A percentile compares a stretch with the other conserved stretches of the same genome.
Evolutionary conservation across 306 rosid genomes (phyloP).

Genomic region (Rosa chinensis): DNA sequence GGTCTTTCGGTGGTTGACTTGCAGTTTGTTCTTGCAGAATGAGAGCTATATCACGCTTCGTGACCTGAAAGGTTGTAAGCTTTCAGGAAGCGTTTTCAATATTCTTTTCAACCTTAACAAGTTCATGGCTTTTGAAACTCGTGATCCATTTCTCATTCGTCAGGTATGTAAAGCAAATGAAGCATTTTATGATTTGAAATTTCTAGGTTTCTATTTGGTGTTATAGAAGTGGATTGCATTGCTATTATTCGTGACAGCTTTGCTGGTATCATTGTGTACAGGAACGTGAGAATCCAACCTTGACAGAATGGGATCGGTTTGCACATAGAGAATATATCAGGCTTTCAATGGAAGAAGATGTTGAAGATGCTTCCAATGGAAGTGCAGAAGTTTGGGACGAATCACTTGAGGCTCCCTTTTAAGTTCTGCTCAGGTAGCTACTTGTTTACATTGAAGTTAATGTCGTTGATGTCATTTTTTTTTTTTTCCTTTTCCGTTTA

Average conservation of each 20-base stretch:
- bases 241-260: constrained; percentile 32
- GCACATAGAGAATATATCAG: constrained; percentile 99
- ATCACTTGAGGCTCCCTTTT: constrained; percentile 96
- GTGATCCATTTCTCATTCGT: constrained; percentile 98
- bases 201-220: neutral
- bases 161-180: constrained; percentile 56
- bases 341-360: constrained; percentile 99
- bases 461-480: too few species aligned
- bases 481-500: too few species aligned
- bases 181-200: neutral
- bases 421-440: constrained; percentile 37
- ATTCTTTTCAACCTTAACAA: constrained; percentile 96
- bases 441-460: neutral
- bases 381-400: constrained; percentile 99
- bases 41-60: constrained; percentile 71
- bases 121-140: constrained; percentile 99
- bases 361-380: constrained; percentile 98
- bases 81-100: constrained; percentile 94
- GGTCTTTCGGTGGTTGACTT: constrained; percentile 15
- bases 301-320: constrained; percentile 99
- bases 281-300: constrained; percentile 99
- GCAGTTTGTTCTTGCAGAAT: constrained; percentile 50
- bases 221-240: constrained; percentile 3
- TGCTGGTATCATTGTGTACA: constrained; percentile 41
- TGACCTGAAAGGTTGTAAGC: constrained; percentile 90